Evolutionary conservation across 805 yeast genomes (phyloP).

Genomic region (Lachancea cidri): DNA sequence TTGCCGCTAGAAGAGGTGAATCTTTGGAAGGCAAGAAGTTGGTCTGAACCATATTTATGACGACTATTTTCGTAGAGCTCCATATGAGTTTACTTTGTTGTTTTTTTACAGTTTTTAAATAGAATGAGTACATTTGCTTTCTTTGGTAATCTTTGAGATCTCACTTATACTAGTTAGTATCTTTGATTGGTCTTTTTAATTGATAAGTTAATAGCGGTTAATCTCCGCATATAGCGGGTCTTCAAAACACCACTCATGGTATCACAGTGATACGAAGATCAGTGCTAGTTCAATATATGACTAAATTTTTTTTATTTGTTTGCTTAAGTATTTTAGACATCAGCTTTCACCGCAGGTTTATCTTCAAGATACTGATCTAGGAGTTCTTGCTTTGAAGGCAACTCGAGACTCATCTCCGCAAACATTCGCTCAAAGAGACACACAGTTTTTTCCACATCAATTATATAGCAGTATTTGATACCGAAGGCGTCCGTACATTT

Average conservation of each 20-base stretch:
- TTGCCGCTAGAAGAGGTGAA: conserved; percentile 35
- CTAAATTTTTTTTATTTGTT: too few species aligned
- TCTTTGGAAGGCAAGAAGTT: conserved; percentile 19
- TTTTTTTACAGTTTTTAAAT: background rate
- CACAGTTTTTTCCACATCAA: conserved; percentile 20
- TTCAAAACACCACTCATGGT: too few species aligned
- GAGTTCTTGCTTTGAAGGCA: conserved; percentile 10
- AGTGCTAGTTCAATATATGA: too few species aligned
- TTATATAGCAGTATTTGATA: conserved; percentile 20
- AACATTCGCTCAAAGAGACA: conserved; percentile 22
- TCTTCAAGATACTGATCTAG: conserved; percentile 1
- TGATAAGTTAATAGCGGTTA: too few species aligned
- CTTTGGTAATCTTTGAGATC: too few species aligned
- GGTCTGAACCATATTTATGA: conserved; percentile 2
- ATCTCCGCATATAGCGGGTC: too few species aligned
- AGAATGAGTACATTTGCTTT: background rate
- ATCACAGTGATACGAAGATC: too few species aligned
- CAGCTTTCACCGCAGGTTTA: too few species aligned
- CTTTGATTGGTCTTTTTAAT: too few species aligned
- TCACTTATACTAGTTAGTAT: too few species aligned
- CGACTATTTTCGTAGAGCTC: background rate
- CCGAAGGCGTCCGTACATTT: conserved; percentile 29
- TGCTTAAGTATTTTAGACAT: too few species aligned
- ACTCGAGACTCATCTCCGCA: conserved; percentile 9
- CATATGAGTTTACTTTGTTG: background rate